Evolutionary conservation across 2,329 filamentous ascomycete genomes (phyloP), one percentile per base, ranked within the genome.

Genomic region (Cercospora janseana): DNA sequence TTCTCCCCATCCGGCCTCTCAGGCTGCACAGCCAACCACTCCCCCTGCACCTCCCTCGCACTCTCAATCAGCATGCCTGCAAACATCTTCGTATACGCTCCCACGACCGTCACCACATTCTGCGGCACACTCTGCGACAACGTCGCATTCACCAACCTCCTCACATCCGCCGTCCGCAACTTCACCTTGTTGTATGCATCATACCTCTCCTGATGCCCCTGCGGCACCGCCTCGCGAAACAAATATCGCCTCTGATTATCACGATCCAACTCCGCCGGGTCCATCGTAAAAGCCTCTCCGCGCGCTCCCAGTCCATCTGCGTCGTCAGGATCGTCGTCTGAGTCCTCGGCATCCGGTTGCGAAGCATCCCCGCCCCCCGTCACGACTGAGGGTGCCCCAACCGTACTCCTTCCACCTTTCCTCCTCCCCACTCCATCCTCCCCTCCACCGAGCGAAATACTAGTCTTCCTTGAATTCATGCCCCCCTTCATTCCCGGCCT

Each of bases 121-220:
- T 80, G 76, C 0, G 86, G 85, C 0, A 88, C 87, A 1, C 85
- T 89, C 66, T 91, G 87, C 0, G 85, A 88, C 6, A 90, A 83
- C 1, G 87, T 88, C 51, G 87, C 85, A 63, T 91, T 92, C 65
- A 89, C 84, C 54, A 91, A 80, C 78, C 83, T 78, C 64, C 86
- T 80, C 50, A 90, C 83, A 13, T 84, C 82, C 5, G 82, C 78
- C 57, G 85, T 83, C 16, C 81, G 79, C 31, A 91, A 71, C 60
- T 85, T 87, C 26, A 82, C 80, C 7, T 82, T 80, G 54, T 85
- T 79, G 79, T 82, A 90, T 16, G 80, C 76, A 65, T 86, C 85
- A 64, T 87, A 89, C 41, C 86, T 78, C 47, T 81, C 76, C 59
- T 82, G 81, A 66, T 90, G 86, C 16, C 81, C 76, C n/a, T 70